Evolutionary conservation across 1,284 basidiomycete genomes (phyloP).

Genomic region (Cystobasidiaceae sp.): DNA sequence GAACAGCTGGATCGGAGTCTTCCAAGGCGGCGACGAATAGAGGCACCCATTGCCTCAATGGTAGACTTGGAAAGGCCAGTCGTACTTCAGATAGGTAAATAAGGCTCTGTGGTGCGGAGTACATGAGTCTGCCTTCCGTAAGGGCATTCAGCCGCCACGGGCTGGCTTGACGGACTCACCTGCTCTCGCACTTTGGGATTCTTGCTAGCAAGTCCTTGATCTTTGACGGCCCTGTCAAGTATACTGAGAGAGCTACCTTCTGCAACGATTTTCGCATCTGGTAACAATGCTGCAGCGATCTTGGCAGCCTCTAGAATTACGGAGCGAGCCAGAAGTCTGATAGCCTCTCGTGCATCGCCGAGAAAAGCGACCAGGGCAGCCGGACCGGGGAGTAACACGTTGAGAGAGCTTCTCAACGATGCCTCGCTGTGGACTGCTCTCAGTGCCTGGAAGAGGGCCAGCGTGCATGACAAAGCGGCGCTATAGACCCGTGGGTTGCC

Average conservation of each 20-base stretch:
- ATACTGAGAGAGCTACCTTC: slow-evolving; percentile 64
- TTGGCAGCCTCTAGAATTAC: slow-evolving; percentile 57
- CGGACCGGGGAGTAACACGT: slow-evolving; percentile 45
- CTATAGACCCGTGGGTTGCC: slow-evolving; percentile 55
- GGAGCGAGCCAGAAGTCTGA: slow-evolving; percentile 50
- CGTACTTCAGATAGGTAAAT: slow-evolving; percentile 29
- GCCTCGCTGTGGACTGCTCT: no score
- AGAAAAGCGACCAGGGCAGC: slow-evolving; percentile 51
- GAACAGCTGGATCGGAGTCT: slow-evolving; percentile 82
- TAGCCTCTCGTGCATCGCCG: slow-evolving; percentile 66
- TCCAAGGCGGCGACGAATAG: slow-evolving; percentile 77
- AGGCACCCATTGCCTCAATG: slow-evolving; percentile 74
- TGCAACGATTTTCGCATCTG: slow-evolving; percentile 61
- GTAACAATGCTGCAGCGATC: slow-evolving; percentile 49
- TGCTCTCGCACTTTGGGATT: slow-evolving; percentile 62
- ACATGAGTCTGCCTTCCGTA: background rate
- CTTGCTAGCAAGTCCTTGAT: slow-evolving; percentile 70
- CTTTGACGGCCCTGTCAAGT: slow-evolving; percentile 67
- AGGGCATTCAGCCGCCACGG: background rate
- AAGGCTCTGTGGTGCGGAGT: slow-evolving; percentile 10
- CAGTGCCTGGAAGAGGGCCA: slow-evolving; percentile 36
- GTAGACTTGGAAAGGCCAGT: slow-evolving; percentile 59
- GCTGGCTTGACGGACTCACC: slow-evolving; percentile 53
- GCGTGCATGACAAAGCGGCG: slow-evolving; percentile 43
- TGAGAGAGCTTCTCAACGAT: slow-evolving; percentile 51